phyloP scores from a whole-genome alignment of 2,329 filamentous ascomycete genomes.

The Neonectria sp. region DNA sequence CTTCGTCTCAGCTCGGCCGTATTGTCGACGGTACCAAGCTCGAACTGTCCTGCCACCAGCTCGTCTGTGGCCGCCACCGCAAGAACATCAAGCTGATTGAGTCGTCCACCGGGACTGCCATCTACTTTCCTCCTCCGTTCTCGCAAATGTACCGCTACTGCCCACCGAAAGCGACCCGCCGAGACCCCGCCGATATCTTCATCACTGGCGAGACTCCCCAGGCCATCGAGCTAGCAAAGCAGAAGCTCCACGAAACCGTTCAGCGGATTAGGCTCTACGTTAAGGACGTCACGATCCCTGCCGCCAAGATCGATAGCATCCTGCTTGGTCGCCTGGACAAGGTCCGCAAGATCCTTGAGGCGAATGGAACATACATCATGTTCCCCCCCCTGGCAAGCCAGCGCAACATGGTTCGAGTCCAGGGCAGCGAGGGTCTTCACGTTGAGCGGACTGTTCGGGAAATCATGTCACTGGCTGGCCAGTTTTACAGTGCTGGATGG shows the following conservation, averaged over 20 bases:
- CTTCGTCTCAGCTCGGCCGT: slow-evolving; percentile 72
- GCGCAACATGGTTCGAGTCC: slow-evolving; percentile 87
- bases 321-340: slow-evolving; percentile 93
- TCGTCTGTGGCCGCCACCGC: slow-evolving; percentile 92
- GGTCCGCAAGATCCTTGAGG: slow-evolving; percentile 97
- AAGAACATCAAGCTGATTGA: slow-evolving; percentile 99
- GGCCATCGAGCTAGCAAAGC: slow-evolving; percentile 89
- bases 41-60: slow-evolving; percentile 89
- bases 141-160: slow-evolving; percentile 93
- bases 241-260: slow-evolving; percentile 90
- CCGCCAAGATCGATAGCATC: slow-evolving; percentile 95
- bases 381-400: slow-evolving; percentile 91
- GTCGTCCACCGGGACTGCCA: slow-evolving; percentile 93
- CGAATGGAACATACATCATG: slow-evolving; percentile 94
- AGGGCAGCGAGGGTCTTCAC: slow-evolving; percentile 93
- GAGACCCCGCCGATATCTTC: slow-evolving; percentile 91
- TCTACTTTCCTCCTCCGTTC: slow-evolving; percentile 97
- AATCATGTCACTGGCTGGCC: slow-evolving; percentile 94
- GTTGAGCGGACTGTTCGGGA: slow-evolving; percentile 96
- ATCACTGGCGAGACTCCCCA: slow-evolving; percentile 93
- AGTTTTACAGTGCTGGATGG: slow-evolving; percentile 98
- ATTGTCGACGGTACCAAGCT: slow-evolving; percentile 85
- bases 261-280: slow-evolving; percentile 86
- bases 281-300: slow-evolving; percentile 92
- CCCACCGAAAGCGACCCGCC: slow-evolving; percentile 83